Evolutionary conservation across 257 asterid species (phyloP).

Genomic region (Solanum chaucha): DNA sequence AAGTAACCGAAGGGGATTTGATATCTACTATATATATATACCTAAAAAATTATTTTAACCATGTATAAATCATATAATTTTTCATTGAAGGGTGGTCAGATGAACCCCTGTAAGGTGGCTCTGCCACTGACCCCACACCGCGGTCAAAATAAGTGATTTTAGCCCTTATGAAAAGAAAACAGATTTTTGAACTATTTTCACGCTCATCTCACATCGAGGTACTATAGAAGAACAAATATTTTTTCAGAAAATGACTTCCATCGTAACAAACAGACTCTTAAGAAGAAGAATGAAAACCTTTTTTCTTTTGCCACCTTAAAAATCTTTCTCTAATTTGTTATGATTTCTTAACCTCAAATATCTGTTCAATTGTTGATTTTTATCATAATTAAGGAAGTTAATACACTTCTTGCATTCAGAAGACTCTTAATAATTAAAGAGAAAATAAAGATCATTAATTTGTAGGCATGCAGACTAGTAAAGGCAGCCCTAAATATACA

Average conservation of each 20-base stretch:
- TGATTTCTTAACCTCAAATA: not conserved
- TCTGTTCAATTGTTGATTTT: not conserved
- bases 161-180: not conserved
- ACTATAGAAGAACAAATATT: not conserved
- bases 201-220: not conserved
- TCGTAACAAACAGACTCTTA: not conserved
- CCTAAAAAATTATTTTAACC: too few species aligned
- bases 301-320: not conserved
- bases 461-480: not conserved
- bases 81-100: too few species aligned
- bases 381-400: not conserved
- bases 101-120: too few species aligned
- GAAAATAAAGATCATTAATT: not conserved
- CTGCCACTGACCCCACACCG: too few species aligned
- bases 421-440: not conserved
- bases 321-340: not conserved
- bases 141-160: not conserved
- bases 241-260: not conserved
- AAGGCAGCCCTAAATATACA: not conserved
- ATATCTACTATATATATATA: too few species aligned
- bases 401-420: not conserved
- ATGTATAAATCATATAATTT: too few species aligned
- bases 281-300: not conserved
- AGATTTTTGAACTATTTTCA: not conserved
- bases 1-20: too few species aligned